These are phyloP conservation scores for Phytophthora aleatoria DNA, from an alignment of 352 stramenopile genomes.

Conservation along the genomic window DNA sequence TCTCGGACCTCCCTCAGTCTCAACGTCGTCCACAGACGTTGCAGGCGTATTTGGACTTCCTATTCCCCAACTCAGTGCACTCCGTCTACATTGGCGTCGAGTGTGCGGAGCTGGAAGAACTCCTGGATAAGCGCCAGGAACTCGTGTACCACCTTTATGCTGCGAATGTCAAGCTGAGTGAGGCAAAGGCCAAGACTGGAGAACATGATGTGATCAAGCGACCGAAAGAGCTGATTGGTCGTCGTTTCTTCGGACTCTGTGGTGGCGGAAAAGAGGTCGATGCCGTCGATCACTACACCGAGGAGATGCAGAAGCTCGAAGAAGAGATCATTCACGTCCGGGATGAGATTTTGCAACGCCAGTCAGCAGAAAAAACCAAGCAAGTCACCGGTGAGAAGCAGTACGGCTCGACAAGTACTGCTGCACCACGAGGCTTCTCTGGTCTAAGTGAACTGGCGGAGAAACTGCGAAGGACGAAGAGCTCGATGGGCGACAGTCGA, in stretches of 20 bases:
- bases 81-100: slow-evolving; percentile 78
- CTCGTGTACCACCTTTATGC: slow-evolving; percentile 60
- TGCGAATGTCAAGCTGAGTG: slow-evolving; percentile 49
- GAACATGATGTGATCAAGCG: slow-evolving; percentile 35
- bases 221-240: slow-evolving; percentile 43
- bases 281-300: slow-evolving; percentile 61
- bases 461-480: slow-evolving; percentile 42
- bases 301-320: slow-evolving; percentile 57
- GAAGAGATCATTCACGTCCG: slow-evolving; percentile 50
- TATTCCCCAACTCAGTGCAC: slow-evolving; percentile 70
- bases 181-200: slow-evolving; percentile 29
- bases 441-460: slow-evolving; percentile 28
- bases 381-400: slow-evolving; percentile 29
- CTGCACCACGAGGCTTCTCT: slow-evolving; percentile 23
- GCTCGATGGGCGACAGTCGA: slow-evolving; percentile 23
- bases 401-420: slow-evolving; percentile 20
- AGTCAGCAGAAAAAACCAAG: slow-evolving; percentile 44
- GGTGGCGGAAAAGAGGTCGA: slow-evolving; percentile 54
- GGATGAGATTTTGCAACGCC: slow-evolving; percentile 53
- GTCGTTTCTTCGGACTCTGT: slow-evolving; percentile 55
- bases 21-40: slow-evolving; percentile 64
- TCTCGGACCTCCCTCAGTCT: slow-evolving; percentile 62
- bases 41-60: slow-evolving; percentile 64
- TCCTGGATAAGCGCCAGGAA: slow-evolving; percentile 56
- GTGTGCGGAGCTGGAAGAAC: slow-evolving; percentile 57